Conservation (phyloP, 306 rosid genomes). For the Prunus salicina region DNA sequence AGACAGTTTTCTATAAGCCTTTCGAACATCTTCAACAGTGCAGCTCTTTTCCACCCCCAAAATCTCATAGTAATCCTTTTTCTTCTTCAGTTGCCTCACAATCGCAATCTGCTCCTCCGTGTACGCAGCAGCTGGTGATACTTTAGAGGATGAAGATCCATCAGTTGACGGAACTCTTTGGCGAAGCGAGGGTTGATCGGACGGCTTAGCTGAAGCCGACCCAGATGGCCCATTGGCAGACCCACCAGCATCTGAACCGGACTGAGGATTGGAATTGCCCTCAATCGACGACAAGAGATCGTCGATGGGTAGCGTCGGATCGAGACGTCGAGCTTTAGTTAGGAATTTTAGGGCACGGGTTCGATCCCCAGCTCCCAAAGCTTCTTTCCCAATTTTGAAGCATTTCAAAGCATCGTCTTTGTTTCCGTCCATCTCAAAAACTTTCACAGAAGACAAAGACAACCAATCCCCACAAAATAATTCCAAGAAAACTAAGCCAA, state of each 20-base stretch:
- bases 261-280: conserved; percentile 30
- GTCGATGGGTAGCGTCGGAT: conserved; percentile 62
- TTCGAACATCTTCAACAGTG: conserved; percentile 74
- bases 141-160: conserved; percentile 33
- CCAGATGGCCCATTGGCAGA: conserved; percentile 33
- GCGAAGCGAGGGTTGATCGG: conserved; percentile 62
- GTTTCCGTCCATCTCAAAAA: conserved; percentile 73
- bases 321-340: conserved; percentile 82
- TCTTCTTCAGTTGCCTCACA: conserved; percentile 69
- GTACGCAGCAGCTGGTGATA: conserved; percentile 29
- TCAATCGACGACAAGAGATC: conserved; percentile 55
- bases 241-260: conserved; percentile 20
- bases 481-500: not conserved
- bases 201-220: conserved; percentile 29
- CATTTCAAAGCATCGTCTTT: conserved; percentile 90
- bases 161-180: conserved; percentile 36
- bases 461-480: conserved; percentile 12
- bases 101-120: conserved; percentile 70
- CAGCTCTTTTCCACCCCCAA: conserved; percentile 87
- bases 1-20: conserved; percentile 77
- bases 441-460: conserved; percentile 7
- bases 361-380: conserved; percentile 68
- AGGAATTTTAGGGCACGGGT: conserved; percentile 70
- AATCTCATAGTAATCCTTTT: conserved; percentile 81
- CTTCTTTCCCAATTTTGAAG: conserved; percentile 70